phyloP scores from a whole-genome alignment of 2,329 filamentous ascomycete genomes.

The Coccinonectria pachysandricola region DNA sequence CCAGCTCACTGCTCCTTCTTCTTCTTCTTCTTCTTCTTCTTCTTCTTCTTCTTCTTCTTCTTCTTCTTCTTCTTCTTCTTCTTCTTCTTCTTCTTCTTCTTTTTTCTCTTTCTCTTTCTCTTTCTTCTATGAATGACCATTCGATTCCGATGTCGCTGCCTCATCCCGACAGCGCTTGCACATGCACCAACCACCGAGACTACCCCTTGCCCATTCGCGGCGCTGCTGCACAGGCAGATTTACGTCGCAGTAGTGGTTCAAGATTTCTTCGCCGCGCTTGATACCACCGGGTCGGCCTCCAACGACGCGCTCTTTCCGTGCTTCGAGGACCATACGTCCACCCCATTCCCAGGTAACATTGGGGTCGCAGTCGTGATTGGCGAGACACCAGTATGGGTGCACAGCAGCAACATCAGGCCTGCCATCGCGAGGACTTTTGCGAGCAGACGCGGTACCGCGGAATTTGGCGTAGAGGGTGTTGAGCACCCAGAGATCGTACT shows the following conservation, averaged over 20 bases:
- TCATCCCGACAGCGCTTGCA: slow-evolving; percentile 76
- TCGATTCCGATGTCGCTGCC: slow-evolving; percentile 25
- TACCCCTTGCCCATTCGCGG: slow-evolving; percentile 80
- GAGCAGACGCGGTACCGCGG: slow-evolving; percentile 80
- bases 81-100: too few species aligned
- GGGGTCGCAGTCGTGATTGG: slow-evolving; percentile 92
- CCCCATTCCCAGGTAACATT: slow-evolving; percentile 95
- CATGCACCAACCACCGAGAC: slow-evolving; percentile 80
- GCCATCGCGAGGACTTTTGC: slow-evolving; percentile 65
- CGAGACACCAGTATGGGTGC: slow-evolving; percentile 90
- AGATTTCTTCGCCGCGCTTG: slow-evolving; percentile 68
- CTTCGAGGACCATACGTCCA: slow-evolving; percentile 62
- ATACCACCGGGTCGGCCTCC: slow-evolving; percentile 49
- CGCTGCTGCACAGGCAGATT: slow-evolving; percentile 66
- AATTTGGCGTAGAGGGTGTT: slow-evolving; percentile 93
- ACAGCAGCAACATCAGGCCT: slow-evolving; percentile 87
- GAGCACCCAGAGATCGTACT: slow-evolving; percentile 70
- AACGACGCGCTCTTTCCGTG: slow-evolving; percentile 46
- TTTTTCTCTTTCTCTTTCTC: not conserved
- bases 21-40: too few species aligned
- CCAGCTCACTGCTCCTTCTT: too few species aligned
- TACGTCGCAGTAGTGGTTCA: slow-evolving; percentile 93
- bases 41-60: too few species aligned
- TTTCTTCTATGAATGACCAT: slow-evolving; percentile 4
- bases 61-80: too few species aligned